Conservation (phyloP, 495 filamentous ascomycete species). For the Eremomyces bilateralis region DNA sequence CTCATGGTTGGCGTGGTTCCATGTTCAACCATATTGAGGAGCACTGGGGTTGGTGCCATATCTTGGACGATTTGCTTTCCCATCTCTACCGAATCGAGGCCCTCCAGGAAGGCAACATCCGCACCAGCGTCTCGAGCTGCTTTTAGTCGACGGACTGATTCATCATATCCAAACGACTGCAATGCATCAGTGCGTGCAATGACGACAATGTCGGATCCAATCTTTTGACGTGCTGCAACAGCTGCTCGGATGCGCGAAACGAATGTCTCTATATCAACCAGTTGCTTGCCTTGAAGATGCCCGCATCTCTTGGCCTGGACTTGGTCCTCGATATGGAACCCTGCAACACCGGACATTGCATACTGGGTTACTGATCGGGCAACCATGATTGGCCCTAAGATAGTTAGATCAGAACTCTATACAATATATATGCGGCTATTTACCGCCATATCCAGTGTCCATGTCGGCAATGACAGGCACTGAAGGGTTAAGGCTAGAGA, state of each 20-base stretch:
- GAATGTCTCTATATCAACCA: conserved; percentile 11
- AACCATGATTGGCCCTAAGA: conserved; percentile 11
- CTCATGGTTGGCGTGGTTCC: conserved; percentile 9
- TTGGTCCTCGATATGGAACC: conserved; percentile 17
- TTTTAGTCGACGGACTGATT: conserved; percentile 9
- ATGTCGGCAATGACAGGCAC: conserved; percentile 36
- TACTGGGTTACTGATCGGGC: conserved; percentile 10
- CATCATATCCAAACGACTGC: conserved; percentile 12
- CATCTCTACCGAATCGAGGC: conserved; percentile 9
- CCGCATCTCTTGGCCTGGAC: conserved; percentile 16
- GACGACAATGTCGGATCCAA: conserved; percentile 13
- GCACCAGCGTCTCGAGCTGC: conserved; percentile 10
- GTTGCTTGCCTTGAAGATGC: conserved; percentile 14
- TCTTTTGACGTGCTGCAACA: conserved; percentile 4
- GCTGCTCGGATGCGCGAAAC: conserved; percentile 11
- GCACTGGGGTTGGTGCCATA: conserved; percentile 7
- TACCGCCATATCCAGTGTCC: conserved; percentile 16
- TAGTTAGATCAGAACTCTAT: too few species aligned
- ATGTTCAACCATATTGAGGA: conserved; percentile 10
- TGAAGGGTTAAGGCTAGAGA: conserved; percentile 31
- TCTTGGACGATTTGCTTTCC: conserved; percentile 4
- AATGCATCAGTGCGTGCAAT: conserved; percentile 15
- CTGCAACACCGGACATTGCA: conserved; percentile 13
- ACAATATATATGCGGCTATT: too few species aligned
- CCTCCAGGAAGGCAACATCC: conserved; percentile 14